Percentiles rank a stretch among this genome's conserved stretches.
These are phyloP conservation scores for Pseudopithomyces maydicus DNA, from an alignment of 2,329 filamentous ascomycete genomes.

Conservation along the genomic window DNA sequence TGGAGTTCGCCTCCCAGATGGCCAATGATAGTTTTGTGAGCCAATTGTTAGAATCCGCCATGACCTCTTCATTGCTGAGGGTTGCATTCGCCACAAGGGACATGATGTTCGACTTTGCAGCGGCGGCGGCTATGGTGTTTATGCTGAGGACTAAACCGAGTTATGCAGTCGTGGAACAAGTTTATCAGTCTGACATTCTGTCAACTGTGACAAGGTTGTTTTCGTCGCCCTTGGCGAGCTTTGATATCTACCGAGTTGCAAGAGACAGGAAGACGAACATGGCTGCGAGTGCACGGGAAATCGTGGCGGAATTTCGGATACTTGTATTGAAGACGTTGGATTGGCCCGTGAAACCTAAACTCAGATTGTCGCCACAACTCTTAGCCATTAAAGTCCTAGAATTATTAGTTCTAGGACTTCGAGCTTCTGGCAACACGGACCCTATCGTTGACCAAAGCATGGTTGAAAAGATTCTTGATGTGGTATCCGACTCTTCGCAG, in stretches of 20 bases:
- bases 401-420: constrained; percentile 58
- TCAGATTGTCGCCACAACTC: constrained; percentile 64
- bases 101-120: constrained; percentile 61
- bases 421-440: constrained; percentile 53
- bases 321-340: constrained; percentile 59
- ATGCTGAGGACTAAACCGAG: constrained; percentile 67
- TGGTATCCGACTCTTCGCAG: constrained; percentile 38
- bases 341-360: constrained; percentile 63
- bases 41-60: constrained; percentile 75
- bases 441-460: constrained; percentile 51
- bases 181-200: constrained; percentile 61
- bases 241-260: constrained; percentile 65
- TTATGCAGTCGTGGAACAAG: constrained; percentile 62
- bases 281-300: constrained; percentile 66
- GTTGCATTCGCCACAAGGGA: constrained; percentile 57
- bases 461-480: constrained; percentile 49
- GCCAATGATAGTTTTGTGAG: constrained; percentile 65
- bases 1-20: constrained; percentile 62
- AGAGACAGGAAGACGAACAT: constrained; percentile 71
- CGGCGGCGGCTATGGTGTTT: constrained; percentile 67
- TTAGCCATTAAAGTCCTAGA: constrained; percentile 69
- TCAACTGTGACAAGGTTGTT: constrained; percentile 64
- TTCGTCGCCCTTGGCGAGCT: constrained; percentile 43
- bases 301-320: constrained; percentile 61
- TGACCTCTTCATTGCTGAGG: constrained; percentile 71